Base-by-base conservation (phyloP, 2,329 filamentous ascomycete genomes). In the Ophiostoma sp. region DNA sequence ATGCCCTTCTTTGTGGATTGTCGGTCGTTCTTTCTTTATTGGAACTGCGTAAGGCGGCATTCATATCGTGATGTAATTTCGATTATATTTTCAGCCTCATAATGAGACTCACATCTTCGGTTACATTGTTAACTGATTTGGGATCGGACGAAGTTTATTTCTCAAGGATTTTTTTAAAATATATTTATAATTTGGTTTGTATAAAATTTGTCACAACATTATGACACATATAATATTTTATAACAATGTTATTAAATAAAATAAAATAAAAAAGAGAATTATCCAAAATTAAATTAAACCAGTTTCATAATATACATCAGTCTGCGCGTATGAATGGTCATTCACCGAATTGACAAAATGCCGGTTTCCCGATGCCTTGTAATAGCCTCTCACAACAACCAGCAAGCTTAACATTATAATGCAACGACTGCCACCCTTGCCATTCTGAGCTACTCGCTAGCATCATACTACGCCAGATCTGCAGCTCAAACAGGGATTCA, bases 381-480 rank as follows among this genome's bases (percentile, higher is more conserved):
- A 48, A 48, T 48, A 48, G 17, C 20, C 17, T 48, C 20, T 2
- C 27, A 31, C 27, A 54, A 57, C 4, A 27, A 15, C 23, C 52
- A 52, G n/a, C 48, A 27, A 27, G 17, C n/a, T 27, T 20, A 7
- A 10, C 48, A 57, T 57, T 31, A 3, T 31, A 57, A 31, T 57
- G 52, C 15, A 57, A 57, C n/a, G 11, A 57, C 8, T 13, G 17
- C 48, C 27, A 57, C 52, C 52, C 52, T 23, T 57, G n/a, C 52
- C 10, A 27, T 27, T 27, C 52, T 57, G 31, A 57, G 52, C n/a
- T 57, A 57, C n/a, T 57, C 52, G 52, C 52, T 57, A 57, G 52
- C 52, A 57, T 57, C 52, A 57, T 57, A 15, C 10, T 7, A 57
- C 10, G n/a, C 23, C 23, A 27, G 52, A 57, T 57, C 52, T 57